These are phyloP conservation scores for Actinomucor elegans DNA, from an alignment of 371 early-diverging fungal genomes.

Conservation along the genomic window DNA sequence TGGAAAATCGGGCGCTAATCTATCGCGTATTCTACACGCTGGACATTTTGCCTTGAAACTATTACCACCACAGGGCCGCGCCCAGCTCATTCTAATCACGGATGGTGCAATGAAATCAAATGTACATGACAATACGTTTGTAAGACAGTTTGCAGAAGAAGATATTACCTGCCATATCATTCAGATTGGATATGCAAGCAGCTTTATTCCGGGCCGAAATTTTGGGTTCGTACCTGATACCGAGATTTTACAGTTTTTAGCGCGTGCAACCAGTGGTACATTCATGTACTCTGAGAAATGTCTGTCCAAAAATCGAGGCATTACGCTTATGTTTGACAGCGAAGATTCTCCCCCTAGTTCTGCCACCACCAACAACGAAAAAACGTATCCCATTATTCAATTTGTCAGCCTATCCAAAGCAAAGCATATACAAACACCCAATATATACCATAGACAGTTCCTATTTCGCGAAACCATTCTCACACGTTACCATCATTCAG, in stretches of 20 bases:
- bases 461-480: slow-evolving; percentile 34
- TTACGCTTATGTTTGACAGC: neutral
- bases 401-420: slow-evolving; percentile 15
- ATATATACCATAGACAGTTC: slow-evolving; percentile 30
- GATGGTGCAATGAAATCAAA: slow-evolving; percentile 85
- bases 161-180: slow-evolving; percentile 80
- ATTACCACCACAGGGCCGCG: slow-evolving; percentile 68
- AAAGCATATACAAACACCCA: slow-evolving; percentile 27
- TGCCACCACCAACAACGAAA: neutral
- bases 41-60: slow-evolving; percentile 73
- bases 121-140: slow-evolving; percentile 53
- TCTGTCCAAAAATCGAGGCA: slow-evolving; percentile 12
- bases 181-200: slow-evolving; percentile 80
- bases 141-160: slow-evolving; percentile 63
- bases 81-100: slow-evolving; percentile 79
- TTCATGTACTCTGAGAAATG: slow-evolving; percentile 82
- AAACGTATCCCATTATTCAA: slow-evolving; percentile 10
- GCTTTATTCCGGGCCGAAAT: slow-evolving; percentile 75
- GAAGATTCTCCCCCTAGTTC: neutral
- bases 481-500: slow-evolving; percentile 19
- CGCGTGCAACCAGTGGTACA: slow-evolving; percentile 77
- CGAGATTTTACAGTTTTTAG: slow-evolving; percentile 80
- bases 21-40: slow-evolving; percentile 69
- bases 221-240: slow-evolving; percentile 91
- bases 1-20: slow-evolving; percentile 58